Evolutionary conservation across 179 eudicot genomes (phyloP).

Genomic region (Carnegiea gigantea): DNA sequence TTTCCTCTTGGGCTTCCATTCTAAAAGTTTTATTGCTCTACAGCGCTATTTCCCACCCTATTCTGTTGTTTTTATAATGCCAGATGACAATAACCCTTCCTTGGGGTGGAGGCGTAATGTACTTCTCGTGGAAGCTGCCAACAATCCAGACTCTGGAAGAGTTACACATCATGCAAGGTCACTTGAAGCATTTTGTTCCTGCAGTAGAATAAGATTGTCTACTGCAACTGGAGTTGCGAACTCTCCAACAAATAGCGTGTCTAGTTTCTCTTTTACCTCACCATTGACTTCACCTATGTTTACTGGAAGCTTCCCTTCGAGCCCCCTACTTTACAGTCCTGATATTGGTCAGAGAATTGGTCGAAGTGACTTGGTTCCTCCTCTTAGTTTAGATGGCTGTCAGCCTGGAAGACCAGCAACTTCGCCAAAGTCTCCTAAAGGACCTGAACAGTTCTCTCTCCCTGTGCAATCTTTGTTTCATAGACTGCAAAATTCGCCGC

Average conservation of each 20-base stretch:
- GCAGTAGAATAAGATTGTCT: slow-evolving; percentile 63
- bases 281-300: slow-evolving; percentile 90
- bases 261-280: slow-evolving; percentile 59
- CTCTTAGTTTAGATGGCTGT: slow-evolving; percentile 86
- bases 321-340: slow-evolving; percentile 83
- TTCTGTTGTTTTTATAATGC: slow-evolving; percentile 22
- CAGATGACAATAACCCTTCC: slow-evolving; percentile 60
- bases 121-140: slow-evolving; percentile 87
- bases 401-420: slow-evolving; percentile 52
- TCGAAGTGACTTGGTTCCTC: slow-evolving; percentile 84
- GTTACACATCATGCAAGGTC: slow-evolving; percentile 78
- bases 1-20: slow-evolving; percentile 4
- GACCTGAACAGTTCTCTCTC: slow-evolving; percentile 63
- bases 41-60: background rate
- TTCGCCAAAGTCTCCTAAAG: slow-evolving; percentile 76
- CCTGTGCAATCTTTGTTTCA: slow-evolving; percentile 69
- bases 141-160: slow-evolving; percentile 95
- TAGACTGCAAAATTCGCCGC: slow-evolving; percentile 78
- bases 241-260: slow-evolving; percentile 40
- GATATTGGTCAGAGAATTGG: slow-evolving; percentile 58
- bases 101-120: slow-evolving; percentile 96
- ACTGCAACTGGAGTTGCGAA: slow-evolving; percentile 49
- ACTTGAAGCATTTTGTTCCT: slow-evolving; percentile 80
- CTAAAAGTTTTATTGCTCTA: background rate
- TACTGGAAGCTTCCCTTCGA: slow-evolving; percentile 98